Evolutionary conservation across 192 early-diverging fungal species (phyloP), one percentile per base, ranked within the genome.

Genomic region (Martensiomyces pterosporus): DNA sequence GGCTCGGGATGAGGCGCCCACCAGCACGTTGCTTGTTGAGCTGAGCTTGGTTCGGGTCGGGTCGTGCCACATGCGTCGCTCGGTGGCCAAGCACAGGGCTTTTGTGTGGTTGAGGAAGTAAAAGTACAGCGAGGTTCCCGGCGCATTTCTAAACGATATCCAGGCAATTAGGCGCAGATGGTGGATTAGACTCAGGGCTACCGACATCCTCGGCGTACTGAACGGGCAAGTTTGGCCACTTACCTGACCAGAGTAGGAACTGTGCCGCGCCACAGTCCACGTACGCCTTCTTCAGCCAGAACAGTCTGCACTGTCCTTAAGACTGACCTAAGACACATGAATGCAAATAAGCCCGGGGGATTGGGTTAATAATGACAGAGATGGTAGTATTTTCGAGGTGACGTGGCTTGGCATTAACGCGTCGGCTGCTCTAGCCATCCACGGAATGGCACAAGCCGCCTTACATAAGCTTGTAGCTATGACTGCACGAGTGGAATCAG

Each of bases 1-100:
- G 9, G 80, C 85, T 32, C 87, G 64, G 16, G 88, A 83, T 22
- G 79, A 66, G 13, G 81, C 80, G 16, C 88, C 88, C 1, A 85
- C 79, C 7, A 85, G 44, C 60, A 90, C 46, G 60, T 88, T 90
- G 48, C 84, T 80, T 43, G 57, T 69, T 41, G 79, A 62, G 57
- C 76, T 77, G 53, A 81, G 56, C 57, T 59, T 49, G 5, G 56
- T 51, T 22, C 52, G 50, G 15, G 34, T 29, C 8, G 27, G 1
- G 39, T 67, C 64, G 23, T 37, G 26, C 3, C 33, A 34, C 17
- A 63, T 19, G 19, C 49, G 45, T 24, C 43, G 39, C 45, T 74
- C 70, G 18, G 39, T 41, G 9, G 43, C 23, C 15, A 67, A 29
- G 24, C 60, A 49, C 39, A 59, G 24, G 17, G 33, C 8, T 39